A percentile compares a stretch with the other conserved stretches of the same genome.
phyloP scores from a whole-genome alignment of 306 rosid genomes.

The Vachellia pachyceras region DNA sequence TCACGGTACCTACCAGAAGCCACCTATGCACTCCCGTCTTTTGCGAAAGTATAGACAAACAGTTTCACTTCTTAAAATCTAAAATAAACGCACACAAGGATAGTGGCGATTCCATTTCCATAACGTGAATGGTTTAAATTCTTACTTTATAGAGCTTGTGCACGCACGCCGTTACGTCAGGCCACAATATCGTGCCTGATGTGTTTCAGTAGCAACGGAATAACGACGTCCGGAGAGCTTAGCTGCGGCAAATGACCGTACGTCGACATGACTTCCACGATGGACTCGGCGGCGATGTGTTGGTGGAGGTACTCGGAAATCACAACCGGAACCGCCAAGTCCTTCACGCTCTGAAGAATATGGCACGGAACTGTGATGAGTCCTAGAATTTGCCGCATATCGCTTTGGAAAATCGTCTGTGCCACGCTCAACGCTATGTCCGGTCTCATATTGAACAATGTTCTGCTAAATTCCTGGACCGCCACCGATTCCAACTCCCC shows the following conservation, averaged over 20 bases:
- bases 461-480: conserved; percentile 79
- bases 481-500: conserved; percentile 85
- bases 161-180: not conserved
- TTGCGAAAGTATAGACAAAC: conserved; percentile 38
- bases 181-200: conserved; percentile 38
- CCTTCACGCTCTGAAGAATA: conserved; percentile 50
- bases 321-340: conserved; percentile 52
- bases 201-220: conserved; percentile 50
- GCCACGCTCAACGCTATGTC: conserved; percentile 50
- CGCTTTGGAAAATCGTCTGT: conserved; percentile 47
- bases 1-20: conserved; percentile 36
- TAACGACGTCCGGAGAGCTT: conserved; percentile 47
- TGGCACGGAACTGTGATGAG: conserved; percentile 49
- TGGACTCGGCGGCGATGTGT: conserved; percentile 19
- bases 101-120: not conserved
- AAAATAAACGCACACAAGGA: not conserved
- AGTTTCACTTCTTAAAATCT: not conserved
- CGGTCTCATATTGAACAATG: conserved; percentile 59
- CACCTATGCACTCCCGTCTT: not conserved
- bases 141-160: not conserved
- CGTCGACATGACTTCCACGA: conserved; percentile 51
- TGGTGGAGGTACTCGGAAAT: conserved; percentile 51
- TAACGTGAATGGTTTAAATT: not conserved
- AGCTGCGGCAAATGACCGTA: conserved; percentile 54
- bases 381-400: conserved; percentile 46